These are phyloP conservation scores for Leishmania lainsoni DNA, from an alignment of 208 protist species.

Conservation along the genomic window DNA sequence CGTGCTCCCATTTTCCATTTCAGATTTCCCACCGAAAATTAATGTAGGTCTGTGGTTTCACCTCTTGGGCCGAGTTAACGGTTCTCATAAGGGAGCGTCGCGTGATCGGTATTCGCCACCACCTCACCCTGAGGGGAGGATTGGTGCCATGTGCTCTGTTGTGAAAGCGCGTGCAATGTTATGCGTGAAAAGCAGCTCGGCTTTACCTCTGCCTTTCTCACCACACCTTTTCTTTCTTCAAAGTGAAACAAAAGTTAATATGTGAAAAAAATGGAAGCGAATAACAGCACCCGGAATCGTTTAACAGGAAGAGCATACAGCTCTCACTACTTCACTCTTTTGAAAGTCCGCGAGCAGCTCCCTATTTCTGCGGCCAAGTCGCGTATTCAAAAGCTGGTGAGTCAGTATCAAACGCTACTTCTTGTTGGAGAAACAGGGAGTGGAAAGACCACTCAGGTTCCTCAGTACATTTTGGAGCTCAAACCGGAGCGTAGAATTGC, in stretches of 20 bases:
- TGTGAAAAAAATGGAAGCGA: constrained; percentile 2
- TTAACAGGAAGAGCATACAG: constrained; percentile 62
- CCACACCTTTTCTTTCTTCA: not conserved
- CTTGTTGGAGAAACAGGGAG: constrained; percentile 95
- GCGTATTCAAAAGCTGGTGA: constrained; percentile 88
- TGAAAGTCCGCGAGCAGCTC: constrained; percentile 57
- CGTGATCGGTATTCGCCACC: not conserved
- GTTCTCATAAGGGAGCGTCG: not conserved
- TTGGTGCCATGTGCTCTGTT: not conserved
- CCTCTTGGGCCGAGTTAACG: not conserved
- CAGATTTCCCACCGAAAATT: not conserved
- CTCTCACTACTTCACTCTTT: constrained; percentile 54
- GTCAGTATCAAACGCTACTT: constrained; percentile 88
- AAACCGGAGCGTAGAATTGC: constrained; percentile 73
- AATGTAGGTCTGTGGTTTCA: not conserved
- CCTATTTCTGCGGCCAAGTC: constrained; percentile 79
- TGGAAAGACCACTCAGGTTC: constrained; percentile 96
- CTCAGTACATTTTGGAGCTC: constrained; percentile 94
- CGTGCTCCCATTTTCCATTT: not conserved
- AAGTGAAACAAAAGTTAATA: not conserved
- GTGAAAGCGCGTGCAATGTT: not conserved
- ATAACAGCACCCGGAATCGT: constrained; percentile 34
- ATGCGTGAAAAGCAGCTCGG: not conserved
- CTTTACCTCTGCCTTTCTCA: not conserved
- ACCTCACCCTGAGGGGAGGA: not conserved